Base-by-base conservation (phyloP, 1,284 basidiomycete species). In the Leccinum subrobustum region DNA sequence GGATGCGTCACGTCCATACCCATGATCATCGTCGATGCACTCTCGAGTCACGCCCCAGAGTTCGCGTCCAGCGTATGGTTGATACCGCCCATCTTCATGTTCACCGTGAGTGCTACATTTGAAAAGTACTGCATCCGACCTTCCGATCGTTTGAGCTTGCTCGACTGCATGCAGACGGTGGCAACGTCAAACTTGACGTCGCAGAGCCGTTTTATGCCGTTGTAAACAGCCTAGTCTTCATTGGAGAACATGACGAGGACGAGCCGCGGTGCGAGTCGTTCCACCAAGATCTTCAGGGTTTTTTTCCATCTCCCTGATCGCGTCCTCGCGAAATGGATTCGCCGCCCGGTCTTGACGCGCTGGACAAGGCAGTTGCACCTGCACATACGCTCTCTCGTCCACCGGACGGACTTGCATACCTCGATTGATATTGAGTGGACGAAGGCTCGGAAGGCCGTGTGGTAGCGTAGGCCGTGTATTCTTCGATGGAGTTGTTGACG, bases 1-100 rank as follows among this genome's bases (percentile, higher is more conserved):
- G 88, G 86, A 70, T 93, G 90, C 1, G 88, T 91, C 2, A 93
- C 91, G 66, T 93, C 91, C 75, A 92, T 91, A 6, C 91, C 91
- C 31, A 93, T 83, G 33, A 93, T 72, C 87, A 93, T 93, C 0
- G 90, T 92, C 5, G 84, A 77, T 62, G 70, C 73, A 60, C 77
- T 66, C 62, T 75, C 79, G 42, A 92, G 75, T 85, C 84, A 88
- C 1, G 58, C 57, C 74, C 87, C 83, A 62, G 76, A 83, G 1
- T 69, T 65, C 9, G 72, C 66, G 61, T 88, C 86, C 44, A 92
- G 72, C 7, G 70, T 73, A 64, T 92, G 89, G 68, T 93, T 93
- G 56, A 88, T 77, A 16, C 91, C 91, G 3, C 89, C 88, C 59
- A 92, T 73, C 77, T 93, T 93, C 80, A 88, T 88, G 73, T 93